Evolutionary conservation across 2,329 filamentous ascomycete species (phyloP), one percentile per base, ranked within the genome.

Genomic region (Claviceps capensis): DNA sequence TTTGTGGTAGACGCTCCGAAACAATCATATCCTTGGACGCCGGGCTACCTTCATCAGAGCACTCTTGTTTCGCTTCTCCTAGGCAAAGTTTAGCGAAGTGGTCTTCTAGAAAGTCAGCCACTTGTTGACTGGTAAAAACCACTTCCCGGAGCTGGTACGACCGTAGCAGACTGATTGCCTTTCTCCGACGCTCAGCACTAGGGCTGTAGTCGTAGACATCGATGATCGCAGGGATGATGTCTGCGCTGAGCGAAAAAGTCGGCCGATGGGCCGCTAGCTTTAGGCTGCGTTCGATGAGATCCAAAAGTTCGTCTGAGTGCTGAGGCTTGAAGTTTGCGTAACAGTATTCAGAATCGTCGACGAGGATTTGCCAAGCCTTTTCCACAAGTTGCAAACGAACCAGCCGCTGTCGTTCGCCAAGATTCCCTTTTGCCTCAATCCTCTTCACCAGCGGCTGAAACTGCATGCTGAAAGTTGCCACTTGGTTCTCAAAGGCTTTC

Each of bases 71-170:
- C 14, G 41, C n/a, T 5, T 42, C 8, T n/a, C 16, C 14, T 8
- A 47, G 49, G 30, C 42, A 51, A n/a, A 51, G 11, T 17, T 51
- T 38, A 23, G 42, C 40, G 36, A 51, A 47, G 22, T 51, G 49
- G 13, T 51, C 36, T 41, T 51, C 49, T n/a, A 51, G 9, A n/a
- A 51, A 51, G 43, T 46, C 49, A n/a, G 49, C 42, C 42, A 51
- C 49, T 8, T 51, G 49, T 5, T 51, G 30, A 41, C 49, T 51
- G 19, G 42, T 47, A n/a, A 51, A 51, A n/a, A 51, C 43, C 6
- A 51, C 43, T 40, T 51, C 49, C 9, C 49, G 49, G 34, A 45
- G 49, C 44, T 51, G 34, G 14, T 51, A 41, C 5, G 42, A 51
- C 36, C 49, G 49, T 2, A 51, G 23, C 14, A 51, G 43, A 4